Conservation (phyloP, 2,329 filamentous ascomycete genomes). For the Whalleya microplaca region DNA sequence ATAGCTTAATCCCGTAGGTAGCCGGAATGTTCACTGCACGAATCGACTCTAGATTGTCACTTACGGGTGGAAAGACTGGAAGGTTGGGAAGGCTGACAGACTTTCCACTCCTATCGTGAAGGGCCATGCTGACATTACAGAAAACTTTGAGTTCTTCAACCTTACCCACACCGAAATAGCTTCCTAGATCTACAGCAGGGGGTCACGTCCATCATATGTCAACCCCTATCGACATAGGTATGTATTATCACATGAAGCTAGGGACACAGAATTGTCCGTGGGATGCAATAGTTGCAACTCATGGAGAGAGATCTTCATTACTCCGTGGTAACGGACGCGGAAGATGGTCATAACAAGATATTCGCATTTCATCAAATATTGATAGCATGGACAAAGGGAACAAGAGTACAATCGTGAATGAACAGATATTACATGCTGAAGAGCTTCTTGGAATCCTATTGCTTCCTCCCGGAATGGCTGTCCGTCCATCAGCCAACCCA, state of each 20-base stretch:
- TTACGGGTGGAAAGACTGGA: not conserved
- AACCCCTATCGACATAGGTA: not conserved
- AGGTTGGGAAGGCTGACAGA: not conserved
- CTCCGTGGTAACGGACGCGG: not conserved
- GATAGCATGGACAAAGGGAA: conserved; percentile 34
- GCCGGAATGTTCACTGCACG: not conserved
- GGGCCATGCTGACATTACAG: not conserved
- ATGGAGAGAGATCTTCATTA: too few relatives aligned
- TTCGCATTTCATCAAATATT: conserved; percentile 36
- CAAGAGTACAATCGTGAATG: conserved; percentile 44
- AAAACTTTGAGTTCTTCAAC: not conserved
- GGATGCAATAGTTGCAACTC: not conserved
- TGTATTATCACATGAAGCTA: not conserved
- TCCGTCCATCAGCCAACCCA: conserved; percentile 26
- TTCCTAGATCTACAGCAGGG: not conserved
- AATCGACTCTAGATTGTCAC: not conserved
- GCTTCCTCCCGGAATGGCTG: conserved; percentile 27
- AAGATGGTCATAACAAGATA: conserved; percentile 26
- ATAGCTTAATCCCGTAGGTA: too few relatives aligned
- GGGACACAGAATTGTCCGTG: not conserved
- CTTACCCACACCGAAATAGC: not conserved
- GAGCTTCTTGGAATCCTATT: conserved; percentile 40
- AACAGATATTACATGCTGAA: conserved; percentile 55
- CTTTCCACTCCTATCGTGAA: not conserved
- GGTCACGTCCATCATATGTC: not conserved